phyloP scores from a whole-genome alignment of 2,329 filamentous ascomycete species.

The Alternaria metachromatica region DNA sequence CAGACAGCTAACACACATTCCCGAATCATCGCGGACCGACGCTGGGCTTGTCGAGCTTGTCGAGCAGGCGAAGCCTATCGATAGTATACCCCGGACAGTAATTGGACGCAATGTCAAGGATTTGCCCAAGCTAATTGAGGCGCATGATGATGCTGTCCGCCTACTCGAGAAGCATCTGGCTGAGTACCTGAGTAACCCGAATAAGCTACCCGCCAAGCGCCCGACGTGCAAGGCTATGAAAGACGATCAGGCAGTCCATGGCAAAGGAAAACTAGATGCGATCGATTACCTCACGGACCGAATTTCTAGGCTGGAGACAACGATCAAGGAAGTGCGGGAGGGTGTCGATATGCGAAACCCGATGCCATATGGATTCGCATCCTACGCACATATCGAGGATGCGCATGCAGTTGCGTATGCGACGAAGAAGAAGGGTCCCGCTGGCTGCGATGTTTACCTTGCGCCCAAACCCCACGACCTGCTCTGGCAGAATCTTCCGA shows the following conservation, averaged over 20 bases:
- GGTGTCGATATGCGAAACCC: slow-evolving; percentile 88
- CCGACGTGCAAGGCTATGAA: slow-evolving; percentile 81
- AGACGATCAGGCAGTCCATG: slow-evolving; percentile 69
- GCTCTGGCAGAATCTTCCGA: slow-evolving; percentile 90
- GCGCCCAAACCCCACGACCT: slow-evolving; percentile 90
- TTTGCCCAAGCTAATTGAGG: slow-evolving; percentile 80
- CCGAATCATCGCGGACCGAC: slow-evolving; percentile 74
- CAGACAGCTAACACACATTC: slow-evolving; percentile 78
- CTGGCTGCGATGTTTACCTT: slow-evolving; percentile 76
- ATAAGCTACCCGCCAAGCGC: slow-evolving; percentile 75
- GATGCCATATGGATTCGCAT: slow-evolving; percentile 91
- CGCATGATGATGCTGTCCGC: slow-evolving; percentile 81
- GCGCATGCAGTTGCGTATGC: slow-evolving; percentile 83
- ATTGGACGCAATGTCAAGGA: slow-evolving; percentile 92
- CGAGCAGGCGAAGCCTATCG: slow-evolving; percentile 76
- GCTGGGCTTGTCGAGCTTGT: slow-evolving; percentile 88
- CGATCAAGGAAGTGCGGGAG: slow-evolving; percentile 82
- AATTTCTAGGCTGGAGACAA: slow-evolving; percentile 79
- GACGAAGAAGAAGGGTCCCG: slow-evolving; percentile 77
- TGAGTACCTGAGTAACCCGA: slow-evolving; percentile 82
- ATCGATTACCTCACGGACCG: slow-evolving; percentile 91
- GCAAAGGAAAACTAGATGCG: slow-evolving; percentile 82
- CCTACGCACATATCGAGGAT: slow-evolving; percentile 84
- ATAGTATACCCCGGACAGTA: slow-evolving; percentile 76
- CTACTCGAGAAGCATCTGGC: slow-evolving; percentile 82